Base-by-base conservation (phyloP, 495 filamentous ascomycete genomes). In the Penicillium ucsense region DNA sequence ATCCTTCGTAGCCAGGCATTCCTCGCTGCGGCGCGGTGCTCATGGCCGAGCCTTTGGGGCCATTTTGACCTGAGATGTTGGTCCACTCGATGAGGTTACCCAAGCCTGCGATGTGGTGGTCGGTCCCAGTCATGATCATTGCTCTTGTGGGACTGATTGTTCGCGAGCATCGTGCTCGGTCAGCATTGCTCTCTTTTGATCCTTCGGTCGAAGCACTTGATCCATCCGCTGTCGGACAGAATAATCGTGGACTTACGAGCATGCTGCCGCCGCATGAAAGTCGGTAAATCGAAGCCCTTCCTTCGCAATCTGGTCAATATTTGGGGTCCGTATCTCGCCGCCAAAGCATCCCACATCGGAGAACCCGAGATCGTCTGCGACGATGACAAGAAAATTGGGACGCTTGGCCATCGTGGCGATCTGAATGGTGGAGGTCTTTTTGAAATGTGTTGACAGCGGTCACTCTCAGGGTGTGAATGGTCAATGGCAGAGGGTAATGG, bases 1-100 rank as follows among this genome's bases (percentile, higher is more conserved):
- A 84, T 3, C 80, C 80, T 59, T 83, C 81, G 55, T 84, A 81
- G 0, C 80, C 80, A 1, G 80, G 79, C 76, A 79, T 80, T n/a
- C 70, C 69, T 35, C 67, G 67, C 45, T 73, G 67, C 1, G 67
- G 66, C 2, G 67, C 69, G 0, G 66, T 70, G 50, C 65, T 68
- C 57, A 65, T 70, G 12, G 61, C 55, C 1, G 66, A 66, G 1
- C 67, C 67, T 42, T 73, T 71, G 50, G 68, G 68, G 2, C 62
- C 67, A 47, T 72, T 71, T 45, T 71, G 67, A 29, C 68, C 66
- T 35, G 64, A 67, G 47, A 73, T 71, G 52, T 71, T 70, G 54
- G 70, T 73, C 68, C 68, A 73, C 60, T 71, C 70, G 45, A 73
- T 70, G 4, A 73, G 61, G 50, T 73, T 73, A 6, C 69, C 69